Base-by-base conservation (phyloP, 2,329 filamentous ascomycete species). In the Lasiodiplodia hormozganensis region DNA sequence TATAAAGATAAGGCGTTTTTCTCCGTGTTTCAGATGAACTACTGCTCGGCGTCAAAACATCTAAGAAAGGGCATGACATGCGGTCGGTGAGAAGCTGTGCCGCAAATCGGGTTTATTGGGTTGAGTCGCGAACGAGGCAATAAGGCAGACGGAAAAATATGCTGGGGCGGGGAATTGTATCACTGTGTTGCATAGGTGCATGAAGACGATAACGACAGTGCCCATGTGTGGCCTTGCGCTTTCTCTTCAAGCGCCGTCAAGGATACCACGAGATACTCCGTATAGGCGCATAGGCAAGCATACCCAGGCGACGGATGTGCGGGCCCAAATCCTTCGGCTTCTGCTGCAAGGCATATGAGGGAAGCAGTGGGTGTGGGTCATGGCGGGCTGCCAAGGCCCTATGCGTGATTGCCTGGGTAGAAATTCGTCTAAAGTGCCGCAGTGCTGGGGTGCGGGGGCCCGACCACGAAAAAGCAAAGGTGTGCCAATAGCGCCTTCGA, bases 321-420 rank as follows among this genome's bases (percentile, higher is more conserved):
- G 60, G 60, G 28, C 60, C 47, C n/a, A n/a, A 25, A 64, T 64
- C 60, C 60, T 52, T 64, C 60, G 60, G 47, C 21, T 64, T 2
- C 14, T 52, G 31, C 47, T 52, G 47, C 60, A 64, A 52, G 31
- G 25, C 31, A 52, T 64, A 49, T 40, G 60, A 64, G 47, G 43
- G 34, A 62, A 62, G 43, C 16, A 62, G 28, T 49, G n/a, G 40
- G 8, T 36, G 47, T 38, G 31, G 31, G 43, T 38, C 60, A 52
- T 38, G 60, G 47, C n/a, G 25, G 31, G 28, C 21, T 34, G 31
- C 31, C 31, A 64, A 52, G 43, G 10, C 18, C 21, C 23, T 16
- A 52, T 40, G 47, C 47, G 21, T 52, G 28, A 52, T 21, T 36
- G n/a, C 58, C 18, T 36, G 40, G 58, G n/a, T 12, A 8, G 47